phyloP scores from a whole-genome alignment of 2,329 filamentous ascomycete species.

The Cladosporium sphaerospermum region DNA sequence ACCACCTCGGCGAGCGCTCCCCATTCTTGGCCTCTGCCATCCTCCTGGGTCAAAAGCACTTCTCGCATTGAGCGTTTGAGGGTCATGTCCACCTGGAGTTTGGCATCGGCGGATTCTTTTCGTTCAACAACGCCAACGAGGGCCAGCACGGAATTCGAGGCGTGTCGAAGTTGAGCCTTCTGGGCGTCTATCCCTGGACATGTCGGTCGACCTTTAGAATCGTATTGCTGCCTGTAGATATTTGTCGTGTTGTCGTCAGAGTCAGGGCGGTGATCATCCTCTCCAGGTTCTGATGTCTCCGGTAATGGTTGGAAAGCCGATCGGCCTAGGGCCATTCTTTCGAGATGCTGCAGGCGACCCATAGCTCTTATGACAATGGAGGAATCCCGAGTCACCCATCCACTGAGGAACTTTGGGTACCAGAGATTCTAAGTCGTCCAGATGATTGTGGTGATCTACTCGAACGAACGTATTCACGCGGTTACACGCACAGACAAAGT shows the following conservation, averaged over 20 bases:
- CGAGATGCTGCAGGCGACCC: slow-evolving; percentile 27
- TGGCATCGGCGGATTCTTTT: slow-evolving; percentile 6
- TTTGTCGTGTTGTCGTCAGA: not conserved
- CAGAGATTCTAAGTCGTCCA: no score
- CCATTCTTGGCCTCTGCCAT: slow-evolving; percentile 19
- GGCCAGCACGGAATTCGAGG: slow-evolving; percentile 43
- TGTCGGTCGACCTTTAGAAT: slow-evolving; percentile 39
- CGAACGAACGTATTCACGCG: no score
- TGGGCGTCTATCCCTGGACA: slow-evolving; percentile 36
- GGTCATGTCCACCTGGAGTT: not conserved
- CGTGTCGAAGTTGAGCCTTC: slow-evolving; percentile 36
- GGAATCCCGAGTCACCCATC: no score
- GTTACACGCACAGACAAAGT: no score
- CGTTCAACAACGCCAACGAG: slow-evolving; percentile 43
- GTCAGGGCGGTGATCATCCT: no score
- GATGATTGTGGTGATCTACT: not conserved
- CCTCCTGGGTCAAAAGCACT: slow-evolving; percentile 17
- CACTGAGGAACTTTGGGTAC: no score
- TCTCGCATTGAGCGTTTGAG: slow-evolving; percentile 14
- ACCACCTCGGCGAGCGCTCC: slow-evolving; percentile 15
- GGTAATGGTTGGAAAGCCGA: slow-evolving; percentile 38
- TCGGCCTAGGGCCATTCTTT: slow-evolving; percentile 30
- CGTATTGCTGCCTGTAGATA: slow-evolving; percentile 35
- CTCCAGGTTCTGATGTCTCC: not conserved
- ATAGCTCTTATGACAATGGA: slow-evolving; percentile 14